These are phyloP conservation scores for Zarea fungicola DNA, from an alignment of 2,329 filamentous ascomycete species.

Conservation along the genomic window DNA sequence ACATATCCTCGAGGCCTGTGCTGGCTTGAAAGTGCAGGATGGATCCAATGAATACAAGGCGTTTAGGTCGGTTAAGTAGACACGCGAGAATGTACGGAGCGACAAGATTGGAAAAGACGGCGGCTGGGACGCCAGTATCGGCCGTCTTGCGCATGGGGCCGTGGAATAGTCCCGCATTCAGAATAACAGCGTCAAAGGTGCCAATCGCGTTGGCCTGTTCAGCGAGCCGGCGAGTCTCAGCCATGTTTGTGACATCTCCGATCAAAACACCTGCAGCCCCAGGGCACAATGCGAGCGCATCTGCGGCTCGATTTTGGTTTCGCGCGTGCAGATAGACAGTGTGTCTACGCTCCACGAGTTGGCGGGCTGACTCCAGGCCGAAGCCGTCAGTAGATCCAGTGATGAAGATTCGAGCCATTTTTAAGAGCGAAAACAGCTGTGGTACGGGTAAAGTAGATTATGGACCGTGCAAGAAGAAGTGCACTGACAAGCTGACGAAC, in stretches of 20 bases:
- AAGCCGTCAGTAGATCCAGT: constrained; percentile 23
- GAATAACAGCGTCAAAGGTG: constrained; percentile 18
- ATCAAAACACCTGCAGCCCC: constrained; percentile 17
- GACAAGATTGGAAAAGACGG: constrained; percentile 20
- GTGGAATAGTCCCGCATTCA: constrained; percentile 18
- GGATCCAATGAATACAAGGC: constrained; percentile 18
- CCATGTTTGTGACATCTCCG: constrained; percentile 18
- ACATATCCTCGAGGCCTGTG: constrained; percentile 17
- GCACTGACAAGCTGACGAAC: too few species aligned
- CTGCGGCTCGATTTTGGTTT: constrained; percentile 17
- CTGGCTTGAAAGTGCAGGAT: constrained; percentile 17
- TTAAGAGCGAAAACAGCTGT: too few species aligned
- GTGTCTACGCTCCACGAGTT: constrained; percentile 19
- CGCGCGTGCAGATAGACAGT: constrained; percentile 21
- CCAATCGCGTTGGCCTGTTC: constrained; percentile 19
- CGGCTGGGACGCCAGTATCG: constrained; percentile 17
- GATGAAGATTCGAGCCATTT: constrained; percentile 21
- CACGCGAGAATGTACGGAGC: constrained; percentile 20
- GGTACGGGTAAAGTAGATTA: too few species aligned
- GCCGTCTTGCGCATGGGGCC: constrained; percentile 17
- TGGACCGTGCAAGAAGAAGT: too few species aligned
- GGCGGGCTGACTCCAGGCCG: constrained; percentile 20
- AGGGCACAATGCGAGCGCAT: constrained; percentile 15
- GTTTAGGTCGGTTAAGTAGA: constrained; percentile 18
- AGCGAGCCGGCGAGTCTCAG: constrained; percentile 19